Evolutionary conservation across 305 asterid genomes (phyloP), one percentile per base, ranked within the genome.

Genomic region (Fraxinus ornus): DNA sequence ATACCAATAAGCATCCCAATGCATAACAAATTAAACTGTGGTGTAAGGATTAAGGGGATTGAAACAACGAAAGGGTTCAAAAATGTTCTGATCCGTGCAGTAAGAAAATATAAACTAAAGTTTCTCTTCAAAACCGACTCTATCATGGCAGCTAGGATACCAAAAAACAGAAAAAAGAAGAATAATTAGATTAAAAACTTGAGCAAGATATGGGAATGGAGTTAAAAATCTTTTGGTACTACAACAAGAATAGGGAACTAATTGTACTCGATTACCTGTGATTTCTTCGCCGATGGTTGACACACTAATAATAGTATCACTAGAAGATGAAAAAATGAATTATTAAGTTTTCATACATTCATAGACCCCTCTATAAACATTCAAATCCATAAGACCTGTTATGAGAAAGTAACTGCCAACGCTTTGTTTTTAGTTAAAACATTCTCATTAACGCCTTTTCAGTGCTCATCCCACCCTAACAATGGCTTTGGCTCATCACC

Each of bases 1-100:
- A 32, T n/a, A 36, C 76, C 76, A 32, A 71, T 71, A 71, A 70
- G 76, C 41, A 71, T 30, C 76, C 24, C 44, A 71, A 71, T 71
- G 76, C 44, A 71, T 33, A 17, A 32, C 2, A 71, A 30, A 32
- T 8, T 15, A 71, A 68, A 3, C 17, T 10, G 76, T 71, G 44
- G 76, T 71, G 74, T 33, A 32, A 71, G 44, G 76, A 71, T 13
- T 13, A 71, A 71, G 3, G 76, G 41, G 41, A 71, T 32, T 71
- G 44, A 30, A 15, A 30, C 39, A 70, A 71, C 17, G 21, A 68
- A 30, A 68, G 22, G 19, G 75, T 68, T 71, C 9, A 12, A 71
- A 30, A 71, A 30, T 71, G 76, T 71, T 71, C 24, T 19, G 36
- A 30, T 5, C 37, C 41, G 2, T 71, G 44, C 76, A 71, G 76